These are phyloP conservation scores for Talaromyces sp. DNA, from an alignment of 2,329 filamentous ascomycete genomes.

Conservation along the genomic window DNA sequence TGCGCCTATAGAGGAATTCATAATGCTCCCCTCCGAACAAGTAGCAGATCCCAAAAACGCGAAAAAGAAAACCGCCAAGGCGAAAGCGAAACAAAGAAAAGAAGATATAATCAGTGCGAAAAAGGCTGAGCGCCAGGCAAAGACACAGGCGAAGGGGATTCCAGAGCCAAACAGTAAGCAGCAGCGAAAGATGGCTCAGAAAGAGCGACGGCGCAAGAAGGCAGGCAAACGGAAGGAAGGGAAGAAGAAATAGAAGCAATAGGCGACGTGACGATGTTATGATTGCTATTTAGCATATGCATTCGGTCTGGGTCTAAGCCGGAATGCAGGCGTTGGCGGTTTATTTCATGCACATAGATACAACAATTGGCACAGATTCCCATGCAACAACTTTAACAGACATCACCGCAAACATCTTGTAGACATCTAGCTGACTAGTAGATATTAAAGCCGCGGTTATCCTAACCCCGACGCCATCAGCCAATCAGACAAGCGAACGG, in stretches of 20 bases:
- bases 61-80: slow-evolving; percentile 18
- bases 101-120: slow-evolving; percentile 6
- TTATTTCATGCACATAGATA: neutral
- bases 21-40: slow-evolving; percentile 10
- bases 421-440: too few relatives aligned
- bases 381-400: neutral
- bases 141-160: slow-evolving; percentile 3
- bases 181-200: neutral
- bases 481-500: slow-evolving; percentile 10
- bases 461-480: slow-evolving; percentile 1
- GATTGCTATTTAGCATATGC: neutral
- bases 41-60: slow-evolving; percentile 4
- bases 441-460: slow-evolving; percentile 8
- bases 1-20: slow-evolving; percentile 16
- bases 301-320: neutral
- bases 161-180: neutral
- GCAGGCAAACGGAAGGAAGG: slow-evolving; percentile 12
- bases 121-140: slow-evolving; percentile 10
- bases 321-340: neutral
- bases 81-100: slow-evolving; percentile 17
- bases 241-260: slow-evolving; percentile 13
- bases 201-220: slow-evolving; percentile 9
- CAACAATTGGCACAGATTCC: too few relatives aligned
- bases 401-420: too few relatives aligned
- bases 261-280: neutral